Percentiles rank a stretch among this genome's conserved stretches.
Conservation (phyloP, 75 land plant genomes). For the Pinus albicaulis region DNA sequence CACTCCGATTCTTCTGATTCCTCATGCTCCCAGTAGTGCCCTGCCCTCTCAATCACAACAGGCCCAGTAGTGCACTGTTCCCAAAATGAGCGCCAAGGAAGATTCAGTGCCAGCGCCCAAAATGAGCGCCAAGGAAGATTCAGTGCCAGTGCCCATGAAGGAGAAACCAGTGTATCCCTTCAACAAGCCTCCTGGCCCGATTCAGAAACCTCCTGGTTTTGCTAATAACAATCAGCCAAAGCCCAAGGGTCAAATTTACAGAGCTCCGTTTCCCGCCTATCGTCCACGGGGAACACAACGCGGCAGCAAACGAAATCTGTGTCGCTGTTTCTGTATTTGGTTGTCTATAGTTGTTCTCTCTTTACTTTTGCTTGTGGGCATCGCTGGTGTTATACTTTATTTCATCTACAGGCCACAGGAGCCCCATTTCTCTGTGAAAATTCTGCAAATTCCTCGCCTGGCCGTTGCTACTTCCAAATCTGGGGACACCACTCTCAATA, state of each 20-base stretch:
- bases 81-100: too few relatives aligned
- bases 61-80: too few relatives aligned
- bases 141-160: too few relatives aligned
- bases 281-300: background rate
- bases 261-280: background rate
- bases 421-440: background rate
- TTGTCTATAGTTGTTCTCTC: background rate
- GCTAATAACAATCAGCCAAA: background rate
- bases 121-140: too few relatives aligned
- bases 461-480: background rate
- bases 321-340: background rate
- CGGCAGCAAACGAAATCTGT: background rate
- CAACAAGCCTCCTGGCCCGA: background rate
- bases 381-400: background rate
- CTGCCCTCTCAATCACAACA: too few relatives aligned
- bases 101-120: too few relatives aligned
- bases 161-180: background rate
- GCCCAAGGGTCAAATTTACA: background rate
- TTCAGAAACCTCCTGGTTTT: slow-evolving; percentile 4
- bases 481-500: background rate
- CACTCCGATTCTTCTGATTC: too few relatives aligned
- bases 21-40: too few relatives aligned
- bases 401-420: background rate
- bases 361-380: background rate
- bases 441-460: background rate